phyloP scores from a whole-genome alignment of 768 basidiomycete species.

The Tricholoma flavovirens region DNA sequence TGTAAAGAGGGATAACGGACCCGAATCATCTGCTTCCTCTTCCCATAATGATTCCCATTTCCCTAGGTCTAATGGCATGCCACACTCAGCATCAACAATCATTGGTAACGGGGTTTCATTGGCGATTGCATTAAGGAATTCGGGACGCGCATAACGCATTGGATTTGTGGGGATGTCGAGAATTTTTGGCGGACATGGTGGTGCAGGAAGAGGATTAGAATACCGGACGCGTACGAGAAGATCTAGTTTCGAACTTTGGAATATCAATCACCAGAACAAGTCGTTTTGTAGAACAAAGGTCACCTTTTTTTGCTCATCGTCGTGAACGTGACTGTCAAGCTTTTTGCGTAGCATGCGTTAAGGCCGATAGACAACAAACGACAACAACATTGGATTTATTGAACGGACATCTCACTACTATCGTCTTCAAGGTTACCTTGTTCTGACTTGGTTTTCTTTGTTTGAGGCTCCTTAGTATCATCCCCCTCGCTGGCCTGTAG shows the following conservation, averaged over 20 bases:
- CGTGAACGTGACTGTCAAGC: background rate
- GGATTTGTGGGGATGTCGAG: slow-evolving; percentile 90
- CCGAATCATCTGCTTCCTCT: slow-evolving; percentile 64
- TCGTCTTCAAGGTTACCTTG: slow-evolving; percentile 9
- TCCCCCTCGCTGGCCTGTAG: slow-evolving; percentile 12
- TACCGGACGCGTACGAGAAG: slow-evolving; percentile 91
- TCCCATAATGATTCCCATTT: slow-evolving; percentile 82
- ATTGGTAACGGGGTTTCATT: slow-evolving; percentile 84
- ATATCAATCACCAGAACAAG: slow-evolving; percentile 11
- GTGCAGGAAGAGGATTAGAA: slow-evolving; percentile 88
- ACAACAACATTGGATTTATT: background rate
- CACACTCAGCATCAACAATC: slow-evolving; percentile 95
- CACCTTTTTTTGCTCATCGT: slow-evolving; percentile 23
- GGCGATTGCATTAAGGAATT: slow-evolving; percentile 76
- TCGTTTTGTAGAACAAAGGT: background rate
- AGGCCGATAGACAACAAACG: background rate
- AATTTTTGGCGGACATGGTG: slow-evolving; percentile 95
- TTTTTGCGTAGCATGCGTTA: background rate
- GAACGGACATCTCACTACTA: slow-evolving; percentile 12
- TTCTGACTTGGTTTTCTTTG: slow-evolving; percentile 33
- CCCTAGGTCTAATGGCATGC: slow-evolving; percentile 91
- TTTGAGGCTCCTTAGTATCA: slow-evolving; percentile 25
- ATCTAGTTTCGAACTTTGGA: slow-evolving; percentile 62
- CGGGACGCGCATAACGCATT: slow-evolving; percentile 79
- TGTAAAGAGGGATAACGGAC: slow-evolving; percentile 26